Conservation (phyloP, 768 basidiomycete species). For the Trametes cinnabarina region DNA sequence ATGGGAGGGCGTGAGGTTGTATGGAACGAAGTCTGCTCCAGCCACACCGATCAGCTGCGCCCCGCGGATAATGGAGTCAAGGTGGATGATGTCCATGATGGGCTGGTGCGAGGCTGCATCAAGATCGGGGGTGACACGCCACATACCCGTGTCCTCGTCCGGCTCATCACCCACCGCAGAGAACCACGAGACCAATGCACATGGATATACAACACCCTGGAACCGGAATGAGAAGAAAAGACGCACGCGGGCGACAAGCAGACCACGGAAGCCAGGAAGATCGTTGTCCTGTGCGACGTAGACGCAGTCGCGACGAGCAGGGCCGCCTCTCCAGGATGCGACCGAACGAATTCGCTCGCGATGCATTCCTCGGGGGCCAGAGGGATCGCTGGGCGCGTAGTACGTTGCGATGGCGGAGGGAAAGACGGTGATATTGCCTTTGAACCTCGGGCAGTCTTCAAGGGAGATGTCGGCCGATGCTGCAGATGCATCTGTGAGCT, state of each 20-base stretch:
- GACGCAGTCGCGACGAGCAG: slow-evolving; percentile 22
- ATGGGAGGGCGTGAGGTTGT: neutral
- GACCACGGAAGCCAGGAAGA: slow-evolving; percentile 19
- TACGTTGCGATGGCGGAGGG: too few species aligned
- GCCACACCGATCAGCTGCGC: neutral
- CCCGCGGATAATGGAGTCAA: neutral
- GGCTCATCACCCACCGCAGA: neutral
- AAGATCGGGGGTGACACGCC: neutral
- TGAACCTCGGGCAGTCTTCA: neutral
- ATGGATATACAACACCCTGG: neutral
- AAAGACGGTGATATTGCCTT: neutral
- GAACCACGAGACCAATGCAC: slow-evolving; percentile 4
- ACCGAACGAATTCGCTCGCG: slow-evolving; percentile 24
- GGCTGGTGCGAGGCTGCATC: neutral
- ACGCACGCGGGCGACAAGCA: slow-evolving; percentile 20
- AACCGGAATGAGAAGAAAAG: slow-evolving; percentile 30
- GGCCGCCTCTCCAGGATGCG: slow-evolving; percentile 23
- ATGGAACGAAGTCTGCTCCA: neutral
- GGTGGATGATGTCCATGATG: neutral
- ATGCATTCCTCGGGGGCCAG: slow-evolving; percentile 29
- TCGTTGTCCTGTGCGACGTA: slow-evolving; percentile 20
- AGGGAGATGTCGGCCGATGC: too few species aligned
- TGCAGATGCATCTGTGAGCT: too few species aligned
- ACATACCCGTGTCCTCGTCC: slow-evolving; percentile 1
- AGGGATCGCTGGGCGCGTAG: slow-evolving; percentile 30